Percentiles rank a stretch among this genome's conserved stretches.
Conservation (phyloP, 352 stramenopile species). For the Phytophthora megakarya region DNA sequence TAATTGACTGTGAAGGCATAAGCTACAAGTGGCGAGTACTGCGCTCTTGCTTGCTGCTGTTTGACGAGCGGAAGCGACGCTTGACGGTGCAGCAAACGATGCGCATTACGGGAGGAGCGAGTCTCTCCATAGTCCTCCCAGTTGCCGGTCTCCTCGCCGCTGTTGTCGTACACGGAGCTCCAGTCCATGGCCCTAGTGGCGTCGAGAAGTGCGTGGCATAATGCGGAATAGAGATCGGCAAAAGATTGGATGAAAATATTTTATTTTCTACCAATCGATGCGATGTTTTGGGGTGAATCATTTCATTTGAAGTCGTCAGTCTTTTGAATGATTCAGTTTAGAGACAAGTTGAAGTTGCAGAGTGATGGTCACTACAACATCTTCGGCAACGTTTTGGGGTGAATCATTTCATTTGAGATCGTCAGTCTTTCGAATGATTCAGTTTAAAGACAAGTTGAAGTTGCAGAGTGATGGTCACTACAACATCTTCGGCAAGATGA, state of each 20-base stretch:
- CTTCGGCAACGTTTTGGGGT: no score
- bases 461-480: slow-evolving; percentile 27
- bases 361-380: slow-evolving; percentile 52
- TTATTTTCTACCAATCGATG: no score
- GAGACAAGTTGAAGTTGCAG: no score
- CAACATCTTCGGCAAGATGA: slow-evolving; percentile 87
- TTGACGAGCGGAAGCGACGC: slow-evolving; percentile 51
- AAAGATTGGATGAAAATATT: no score
- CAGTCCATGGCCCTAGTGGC: slow-evolving; percentile 64
- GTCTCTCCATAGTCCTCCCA: slow-evolving; percentile 79
- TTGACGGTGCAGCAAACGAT: slow-evolving; percentile 69
- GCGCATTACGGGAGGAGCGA: slow-evolving; percentile 68
- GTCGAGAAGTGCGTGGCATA: background rate
- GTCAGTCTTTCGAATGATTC: no score
- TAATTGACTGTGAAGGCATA: slow-evolving; percentile 94
- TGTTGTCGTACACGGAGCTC: slow-evolving; percentile 78
- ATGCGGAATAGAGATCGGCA: background rate
- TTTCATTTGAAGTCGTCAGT: no score
- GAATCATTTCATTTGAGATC: no score
- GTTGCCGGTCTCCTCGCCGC: slow-evolving; percentile 59
- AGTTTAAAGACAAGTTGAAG: no score
- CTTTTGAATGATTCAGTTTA: no score
- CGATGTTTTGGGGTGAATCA: no score
- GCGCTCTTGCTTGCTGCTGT: slow-evolving; percentile 23
- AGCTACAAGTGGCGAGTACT: slow-evolving; percentile 78